Base-by-base conservation (phyloP, 2,329 filamentous ascomycete genomes). In the Fusarium penzigii region DNA sequence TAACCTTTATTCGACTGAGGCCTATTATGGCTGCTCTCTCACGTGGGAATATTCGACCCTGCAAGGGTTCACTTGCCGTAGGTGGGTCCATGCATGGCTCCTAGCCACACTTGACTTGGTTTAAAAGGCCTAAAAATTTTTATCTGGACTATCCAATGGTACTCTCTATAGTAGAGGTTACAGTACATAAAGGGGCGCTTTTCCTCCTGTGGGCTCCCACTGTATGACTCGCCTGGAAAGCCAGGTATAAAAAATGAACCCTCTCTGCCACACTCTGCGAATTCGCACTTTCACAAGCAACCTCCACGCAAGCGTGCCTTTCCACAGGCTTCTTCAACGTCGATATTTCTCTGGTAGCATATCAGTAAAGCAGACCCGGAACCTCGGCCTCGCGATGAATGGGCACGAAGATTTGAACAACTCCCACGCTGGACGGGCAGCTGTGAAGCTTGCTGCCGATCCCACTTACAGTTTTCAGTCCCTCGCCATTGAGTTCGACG, bases 401-500 rank as follows among this genome's bases (percentile, higher is more conserved):
- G 58, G 59, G 11, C 59, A 70, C 50, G 67, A 68, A 14, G 68
- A 71, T 51, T 43, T 71, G 25, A 71, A 71, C 58, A 71, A 71
- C 55, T 53, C 57, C n/a, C 51, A 62, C 39, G 68, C 65, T 29
- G 52, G 52, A 16, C 62, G 68, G 34, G 29, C 57, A 17, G 25
- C 32, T 2, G 44, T 61, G 2, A 56, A 59, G 29, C 55, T 61
- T 39, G 43, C 20, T 8, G 42, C 47, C n/a, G 65, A 70, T 38
- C 48, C 62, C 16, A 50, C 44, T 7, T 69, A 70, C 44, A 42
- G 38, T 5, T 53, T 55, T 42, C 58, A 45, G 17, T 70, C 75
- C 2, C 68, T 84, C 11, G 76, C 77, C 3, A 74, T 84, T 32
- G 50, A 68, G 1, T 56, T 68, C 14, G 52, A 55, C 0, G 72